Evolutionary conservation across 768 basidiomycete genomes (phyloP), one percentile per base, ranked within the genome.

Genomic region (Astraeus odoratus): DNA sequence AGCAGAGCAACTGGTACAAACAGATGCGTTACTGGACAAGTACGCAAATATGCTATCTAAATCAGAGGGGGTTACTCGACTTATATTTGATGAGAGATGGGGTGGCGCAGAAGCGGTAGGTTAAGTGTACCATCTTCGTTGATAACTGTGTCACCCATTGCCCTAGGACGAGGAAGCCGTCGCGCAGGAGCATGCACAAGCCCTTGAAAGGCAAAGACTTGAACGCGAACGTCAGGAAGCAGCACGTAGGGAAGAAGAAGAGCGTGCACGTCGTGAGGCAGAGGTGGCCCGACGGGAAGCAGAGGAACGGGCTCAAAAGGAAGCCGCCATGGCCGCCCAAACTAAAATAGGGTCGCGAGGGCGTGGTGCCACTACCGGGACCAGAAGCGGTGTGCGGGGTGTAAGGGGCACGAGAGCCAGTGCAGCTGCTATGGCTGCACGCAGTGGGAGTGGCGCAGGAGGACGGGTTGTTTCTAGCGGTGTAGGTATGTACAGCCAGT

Each of bases 41-140:
- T 90, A 90, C 57, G 75, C 85, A 34, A 67, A 65, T 33, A 77
- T 86, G 38, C 67, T 90, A 16, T 74, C 77, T 5, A 80, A 77
- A 58, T 84, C 86, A 2, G 86, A 88, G 60, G 73, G 77, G 12
- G 72, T 77, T 49, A 68, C 84, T 3, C 75, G 75, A 24, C 62
- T 89, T 46, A 77, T 90, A 15, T 80, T 88, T 49, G 86, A 90
- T 57, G 82, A 86, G 49, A 67, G 76, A 47, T 90, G 84, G 84
- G 67, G 75, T 43, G 87, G 87, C 2, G 83, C 80, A 30, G 82
- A 84, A 49, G 77, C 70, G 35, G 87, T 86, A 57, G 66, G 78
- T 67, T 18, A 42, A 24, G 6, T 27, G 13, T 39, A 5, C 22
- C 26, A 22, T 18, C 27, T 29, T 16, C 8, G 19, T 29, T 7